Base-by-base conservation (phyloP, 2,329 filamentous ascomycete species). In the Epichloe brachyelytri region DNA sequence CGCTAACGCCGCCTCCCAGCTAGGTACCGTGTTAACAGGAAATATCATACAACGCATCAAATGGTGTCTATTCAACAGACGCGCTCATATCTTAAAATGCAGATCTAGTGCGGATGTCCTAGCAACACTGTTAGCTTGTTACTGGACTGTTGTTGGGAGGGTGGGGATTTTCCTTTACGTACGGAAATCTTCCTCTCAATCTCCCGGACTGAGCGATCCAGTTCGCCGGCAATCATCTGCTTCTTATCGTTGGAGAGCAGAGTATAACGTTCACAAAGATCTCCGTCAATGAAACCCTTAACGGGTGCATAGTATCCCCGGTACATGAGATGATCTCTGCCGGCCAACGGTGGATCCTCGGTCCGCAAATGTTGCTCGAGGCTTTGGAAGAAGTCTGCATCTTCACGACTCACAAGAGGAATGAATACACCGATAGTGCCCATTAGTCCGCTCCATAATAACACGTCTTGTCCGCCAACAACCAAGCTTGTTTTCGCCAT, bases 311-410 rank as follows among this genome's bases (percentile, higher is more conserved):
- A 98, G 69, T 97, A 98, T 57, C 89, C 83, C 56, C 94, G 79
- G 67, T 95, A 99, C 62, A 95, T 94, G 44, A 99, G 74, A 68
- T 99, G 93, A 66, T 98, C 94, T 57, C 94, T 79, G 41, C 93
- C 94, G 19, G 88, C 87, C 45, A 98, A 72, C 7, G 91, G 91
- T 37, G 90, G 78, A 62, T 95, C 90, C 63, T 95, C 88, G 12
- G 79, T 81, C 46, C 91, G 80, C 65, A 99, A 76, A 62, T 95
- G 87, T 63, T 86, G 83, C 70, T 98, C 93, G 22, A 98, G 76
- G 54, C 81, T 88, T 66, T 96, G 90, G 79, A 98, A 98, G 71
- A 98, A 97, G 66, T 97, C 93, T 47, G 94, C 87, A 61, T 97
- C 91, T 63, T 97, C 90, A 38, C 94, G 85, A 55, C 83, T 85